phyloP scores from a whole-genome alignment of 148 eudicot genomes.

The Pharnaceum exiguum region DNA sequence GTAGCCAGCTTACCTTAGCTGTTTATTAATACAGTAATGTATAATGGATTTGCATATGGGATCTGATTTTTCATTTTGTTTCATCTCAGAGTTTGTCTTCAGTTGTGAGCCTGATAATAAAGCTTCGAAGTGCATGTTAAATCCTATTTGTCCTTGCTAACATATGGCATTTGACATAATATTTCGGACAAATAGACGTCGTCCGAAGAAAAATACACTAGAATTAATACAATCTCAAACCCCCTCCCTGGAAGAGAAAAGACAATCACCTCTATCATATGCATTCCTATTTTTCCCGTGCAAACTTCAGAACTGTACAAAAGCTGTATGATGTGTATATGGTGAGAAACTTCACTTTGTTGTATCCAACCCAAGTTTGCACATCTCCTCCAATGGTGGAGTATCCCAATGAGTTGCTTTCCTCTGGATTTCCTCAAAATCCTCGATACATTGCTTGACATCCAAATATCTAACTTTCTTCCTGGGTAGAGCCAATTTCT shows the following conservation, averaged over 20 bases:
- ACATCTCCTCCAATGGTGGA: constrained; percentile 47
- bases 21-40: too few relatives aligned
- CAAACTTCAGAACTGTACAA: too few relatives aligned
- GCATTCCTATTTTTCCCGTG: background rate
- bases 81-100: too few relatives aligned
- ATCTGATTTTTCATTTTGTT: background rate
- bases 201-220: too few relatives aligned
- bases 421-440: constrained; percentile 50
- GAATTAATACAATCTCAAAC: too few relatives aligned
- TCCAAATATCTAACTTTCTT: constrained; percentile 35
- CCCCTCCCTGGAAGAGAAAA: too few relatives aligned
- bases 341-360: background rate
- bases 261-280: background rate
- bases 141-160: too few relatives aligned
- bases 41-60: too few relatives aligned
- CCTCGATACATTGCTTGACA: constrained; percentile 46
- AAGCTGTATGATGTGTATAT: background rate
- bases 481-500: constrained; percentile 38
- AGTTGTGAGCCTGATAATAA: too few relatives aligned
- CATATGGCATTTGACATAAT: too few relatives aligned
- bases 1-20: constrained; percentile 17
- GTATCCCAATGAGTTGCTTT: constrained; percentile 52
- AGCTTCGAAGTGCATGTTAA: too few relatives aligned
- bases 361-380: constrained; percentile 49
- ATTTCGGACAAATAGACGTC: too few relatives aligned